A percentile compares a stretch with the other conserved stretches of the same genome.
These are phyloP conservation scores for Vigna unguiculata DNA, from an alignment of 306 rosid species.

Conservation along the genomic window DNA sequence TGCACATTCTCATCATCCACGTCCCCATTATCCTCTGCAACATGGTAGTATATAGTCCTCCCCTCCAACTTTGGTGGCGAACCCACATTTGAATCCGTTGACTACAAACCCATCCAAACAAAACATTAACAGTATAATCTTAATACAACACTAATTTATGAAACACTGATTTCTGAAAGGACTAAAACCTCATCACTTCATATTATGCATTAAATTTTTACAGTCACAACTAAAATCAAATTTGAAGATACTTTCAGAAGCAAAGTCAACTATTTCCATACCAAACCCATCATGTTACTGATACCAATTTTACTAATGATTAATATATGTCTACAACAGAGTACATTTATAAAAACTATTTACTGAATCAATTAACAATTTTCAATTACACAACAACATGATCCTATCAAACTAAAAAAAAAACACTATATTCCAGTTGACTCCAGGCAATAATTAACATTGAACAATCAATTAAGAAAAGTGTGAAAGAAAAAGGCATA, in stretches of 20 bases:
- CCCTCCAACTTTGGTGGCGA: constrained; percentile 78
- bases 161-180: no score
- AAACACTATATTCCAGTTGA: background rate
- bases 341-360: background rate
- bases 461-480: background rate
- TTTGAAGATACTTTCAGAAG: no score
- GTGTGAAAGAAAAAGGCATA: background rate
- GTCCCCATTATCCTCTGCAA: constrained; percentile 84
- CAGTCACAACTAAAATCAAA: no score
- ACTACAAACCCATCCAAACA: constrained; percentile 52
- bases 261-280: background rate
- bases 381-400: background rate
- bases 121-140: background rate
- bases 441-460: background rate
- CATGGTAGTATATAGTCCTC: constrained; percentile 81
- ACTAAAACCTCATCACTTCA: no score
- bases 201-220: no score
- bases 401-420: no score
- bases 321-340: no score
- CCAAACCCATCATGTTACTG: background rate
- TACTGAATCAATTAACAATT: background rate
- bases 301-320: no score
- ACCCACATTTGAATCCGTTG: constrained; percentile 59
- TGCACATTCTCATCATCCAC: constrained; percentile 71
- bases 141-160: background rate